Evolutionary conservation across 306 rosid genomes (phyloP), one percentile per base, ranked within the genome.

Genomic region (Castanea sativa): DNA sequence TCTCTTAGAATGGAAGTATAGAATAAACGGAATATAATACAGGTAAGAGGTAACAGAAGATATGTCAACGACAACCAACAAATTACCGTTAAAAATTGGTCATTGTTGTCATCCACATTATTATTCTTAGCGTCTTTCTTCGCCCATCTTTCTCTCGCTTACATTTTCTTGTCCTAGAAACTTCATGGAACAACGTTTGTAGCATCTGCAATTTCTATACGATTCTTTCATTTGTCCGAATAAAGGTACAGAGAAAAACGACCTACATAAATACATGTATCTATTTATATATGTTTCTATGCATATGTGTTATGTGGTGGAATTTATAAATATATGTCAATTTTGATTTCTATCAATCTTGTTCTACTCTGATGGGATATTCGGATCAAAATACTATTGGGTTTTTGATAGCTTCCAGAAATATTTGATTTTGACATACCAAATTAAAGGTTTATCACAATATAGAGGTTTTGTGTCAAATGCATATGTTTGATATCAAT

Each of bases 101-200:
- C 52, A 71, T 21, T 59, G 43, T 25, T 65, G 52, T 43, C 19
- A 60, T 7, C 49, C 19, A 14, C 38, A 30, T 70, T 43, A 25
- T 58, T 43, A 25, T 74, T 79, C 81, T 72, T 18, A 14, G 70
- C 69, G 67, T 58, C 52, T 71, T 76, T 18, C 20, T 71, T 52
- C 32, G 32, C 19, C 30, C 45, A 43, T 67, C 55, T 30, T 77
- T 78, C 29, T 57, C 9, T 6, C 8, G 1, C 49, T 18, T 7
- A 1, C 25, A 18, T 67, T 25, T 13, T 76, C 74, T 25, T 32
- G 41, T 55, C 52, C 14, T 76, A 57, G 74, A 76, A 55, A 55
- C 75, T 32, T 13, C 55, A 49, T n/a, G 60, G 75, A 10, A 67
- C 72, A 6, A 32, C 25, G 73, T 35, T 76, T 65, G 45, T 56